A percentile compares a stretch with the other conserved stretches of the same genome.
phyloP scores from a whole-genome alignment of 257 asterid genomes.

The Rhazya stricta region DNA sequence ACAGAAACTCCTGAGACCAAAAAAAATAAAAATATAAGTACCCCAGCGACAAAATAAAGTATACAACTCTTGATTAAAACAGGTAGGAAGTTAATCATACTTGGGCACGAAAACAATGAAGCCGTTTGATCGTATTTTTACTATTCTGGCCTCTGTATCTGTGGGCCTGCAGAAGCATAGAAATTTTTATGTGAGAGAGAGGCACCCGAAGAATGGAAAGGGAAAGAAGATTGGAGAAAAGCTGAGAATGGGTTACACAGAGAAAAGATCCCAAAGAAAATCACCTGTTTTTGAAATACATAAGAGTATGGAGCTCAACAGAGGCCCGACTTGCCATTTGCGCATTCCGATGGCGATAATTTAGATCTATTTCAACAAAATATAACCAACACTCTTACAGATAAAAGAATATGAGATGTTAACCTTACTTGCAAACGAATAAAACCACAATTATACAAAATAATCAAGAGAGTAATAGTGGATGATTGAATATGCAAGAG shows the following conservation, averaged over 20 bases:
- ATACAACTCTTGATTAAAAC: not conserved
- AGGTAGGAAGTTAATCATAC: constrained; percentile 35
- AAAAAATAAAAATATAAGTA: not conserved
- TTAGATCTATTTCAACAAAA: constrained; percentile 53
- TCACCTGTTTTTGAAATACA: constrained; percentile 85
- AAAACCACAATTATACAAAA: not conserved
- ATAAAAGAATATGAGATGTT: not conserved
- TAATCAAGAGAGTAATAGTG: not conserved
- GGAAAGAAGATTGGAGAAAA: not conserved
- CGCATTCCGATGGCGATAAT: constrained; percentile 94
- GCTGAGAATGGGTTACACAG: not conserved
- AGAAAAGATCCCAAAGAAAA: not conserved
- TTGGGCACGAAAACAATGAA: constrained; percentile 92
- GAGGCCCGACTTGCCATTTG: constrained; percentile 99
- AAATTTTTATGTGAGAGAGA: constrained; percentile 15
- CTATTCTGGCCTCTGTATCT: constrained; percentile 89
- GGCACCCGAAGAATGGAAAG: not conserved
- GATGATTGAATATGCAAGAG: too few relatives aligned
- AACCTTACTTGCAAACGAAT: not conserved
- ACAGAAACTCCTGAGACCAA: not conserved
- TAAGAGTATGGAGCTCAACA: constrained; percentile 91
- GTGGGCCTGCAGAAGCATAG: constrained; percentile 62
- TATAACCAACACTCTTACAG: not conserved
- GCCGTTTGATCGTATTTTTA: constrained; percentile 88
- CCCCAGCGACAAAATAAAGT: not conserved